phyloP scores from a whole-genome alignment of 768 basidiomycete genomes.

The Suillus ampliporus region DNA sequence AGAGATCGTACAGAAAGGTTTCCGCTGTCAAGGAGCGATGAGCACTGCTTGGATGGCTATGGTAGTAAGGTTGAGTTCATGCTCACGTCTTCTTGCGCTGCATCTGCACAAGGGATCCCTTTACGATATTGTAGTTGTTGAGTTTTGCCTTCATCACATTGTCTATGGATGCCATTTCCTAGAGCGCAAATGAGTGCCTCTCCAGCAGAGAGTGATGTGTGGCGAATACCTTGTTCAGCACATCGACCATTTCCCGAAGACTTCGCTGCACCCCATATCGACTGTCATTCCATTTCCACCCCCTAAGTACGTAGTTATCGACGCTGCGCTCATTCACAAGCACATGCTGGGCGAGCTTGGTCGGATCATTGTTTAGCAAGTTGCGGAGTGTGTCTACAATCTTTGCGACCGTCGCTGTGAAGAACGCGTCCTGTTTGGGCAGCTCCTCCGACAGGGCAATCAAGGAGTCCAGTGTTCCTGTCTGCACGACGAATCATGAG shows the following conservation, averaged over 20 bases:
- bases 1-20: constrained; percentile 93
- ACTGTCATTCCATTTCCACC: constrained; percentile 94
- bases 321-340: constrained; percentile 80
- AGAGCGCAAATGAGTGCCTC: constrained; percentile 22
- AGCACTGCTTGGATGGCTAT: not conserved
- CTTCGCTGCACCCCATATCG: constrained; percentile 86
- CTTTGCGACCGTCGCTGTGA: constrained; percentile 89
- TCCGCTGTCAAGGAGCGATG: constrained; percentile 57
- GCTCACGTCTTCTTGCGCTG: constrained; percentile 92
- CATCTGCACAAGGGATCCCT: constrained; percentile 89
- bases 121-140: constrained; percentile 91
- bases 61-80: not conserved
- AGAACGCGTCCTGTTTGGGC: constrained; percentile 88
- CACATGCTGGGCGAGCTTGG: constrained; percentile 75
- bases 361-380: constrained; percentile 85
- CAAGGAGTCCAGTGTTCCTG: constrained; percentile 91
- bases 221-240: constrained; percentile 74
- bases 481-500: constrained; percentile 50
- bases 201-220: constrained; percentile 1
- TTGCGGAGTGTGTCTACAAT: constrained; percentile 93
- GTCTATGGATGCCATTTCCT: constrained; percentile 97
- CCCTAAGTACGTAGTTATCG: constrained; percentile 77
- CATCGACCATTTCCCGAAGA: constrained; percentile 84
- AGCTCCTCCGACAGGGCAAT: constrained; percentile 90
- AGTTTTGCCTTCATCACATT: constrained; percentile 92